Conservation (phyloP, 148 eudicot genomes). For the Chenopodium suecicum region DNA sequence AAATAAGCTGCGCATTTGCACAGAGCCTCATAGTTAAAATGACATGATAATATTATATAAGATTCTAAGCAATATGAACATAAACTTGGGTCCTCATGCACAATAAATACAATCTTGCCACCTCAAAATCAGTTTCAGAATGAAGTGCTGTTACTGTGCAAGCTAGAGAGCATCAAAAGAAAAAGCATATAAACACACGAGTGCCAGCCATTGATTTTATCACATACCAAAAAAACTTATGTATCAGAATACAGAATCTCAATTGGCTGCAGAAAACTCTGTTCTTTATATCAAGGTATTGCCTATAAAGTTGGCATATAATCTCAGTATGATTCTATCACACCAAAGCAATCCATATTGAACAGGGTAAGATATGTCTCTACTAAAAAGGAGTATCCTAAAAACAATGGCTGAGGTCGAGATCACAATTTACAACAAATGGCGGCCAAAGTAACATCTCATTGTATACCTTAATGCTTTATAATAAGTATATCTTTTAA, state of each 20-base stretch:
- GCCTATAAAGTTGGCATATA: background rate
- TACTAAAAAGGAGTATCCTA: background rate
- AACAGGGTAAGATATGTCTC: background rate
- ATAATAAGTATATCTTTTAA: no score
- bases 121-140: background rate
- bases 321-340: background rate
- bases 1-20: constrained; percentile 70
- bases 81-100: background rate
- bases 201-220: background rate
- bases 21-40: constrained; percentile 28
- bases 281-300: background rate
- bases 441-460: no score
- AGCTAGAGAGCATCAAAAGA: background rate
- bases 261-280: background rate
- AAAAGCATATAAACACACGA: background rate
- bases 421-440: background rate
- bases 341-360: background rate
- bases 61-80: background rate
- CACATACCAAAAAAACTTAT: background rate
- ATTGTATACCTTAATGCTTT: no score
- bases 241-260: background rate
- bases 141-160: background rate
- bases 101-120: background rate
- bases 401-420: background rate
- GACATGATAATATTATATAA: background rate